Base-by-base conservation (phyloP, 2,329 filamentous ascomycete species). In the Aspergillus tanneri region DNA sequence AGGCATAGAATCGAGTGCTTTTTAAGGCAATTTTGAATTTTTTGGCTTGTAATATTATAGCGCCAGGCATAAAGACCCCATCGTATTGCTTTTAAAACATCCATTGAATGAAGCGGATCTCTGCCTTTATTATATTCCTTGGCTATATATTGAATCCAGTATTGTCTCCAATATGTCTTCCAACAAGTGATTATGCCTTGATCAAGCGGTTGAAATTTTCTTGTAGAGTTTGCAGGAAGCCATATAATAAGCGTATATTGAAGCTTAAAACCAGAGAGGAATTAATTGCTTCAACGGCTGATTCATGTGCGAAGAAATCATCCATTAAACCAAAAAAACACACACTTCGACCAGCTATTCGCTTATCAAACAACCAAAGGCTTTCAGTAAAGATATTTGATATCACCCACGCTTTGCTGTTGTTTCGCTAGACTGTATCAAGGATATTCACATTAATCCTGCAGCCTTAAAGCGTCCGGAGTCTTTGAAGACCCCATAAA, bases 241-340 rank as follows among this genome's bases (percentile, higher is more conserved):
- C 38, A 41, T 18, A 41, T n/a, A 30, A 41, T 25, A 5, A 18
- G 11, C 5, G 38, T 41, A 28, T 41, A 25, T 25, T 41, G 38
- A 1, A 41, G 22, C 19, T 41, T 22, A 10, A 6, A 11, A 4
- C 11, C 6, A 3, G 9, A n/a, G n/a, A 7, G 8, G 19, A 12
- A 5, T 21, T 8, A 10, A 6, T 28, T 10, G 25, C 25, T 3
- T 28, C 5, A 6, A 28, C 23, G n/a, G 38, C 22, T 5, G 24
- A 6, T 19, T 41, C 14, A 19, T 41, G 38, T 4, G 38, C 38
- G 1, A 24, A 28, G 2, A 28, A 19, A 18, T 19, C n/a, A 18
- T 41, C 38, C 12, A 41, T 14, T 12, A 41, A 12, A n/a, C n/a
- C n/a, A n/a, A n/a, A n/a, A 25, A 41, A 25, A 21, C n/a, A 22